A percentile compares a stretch with the other conserved stretches of the same genome.
Evolutionary conservation across 1,139 yeast genomes (phyloP).

Genomic region (Nakaseomyces sp.): DNA sequence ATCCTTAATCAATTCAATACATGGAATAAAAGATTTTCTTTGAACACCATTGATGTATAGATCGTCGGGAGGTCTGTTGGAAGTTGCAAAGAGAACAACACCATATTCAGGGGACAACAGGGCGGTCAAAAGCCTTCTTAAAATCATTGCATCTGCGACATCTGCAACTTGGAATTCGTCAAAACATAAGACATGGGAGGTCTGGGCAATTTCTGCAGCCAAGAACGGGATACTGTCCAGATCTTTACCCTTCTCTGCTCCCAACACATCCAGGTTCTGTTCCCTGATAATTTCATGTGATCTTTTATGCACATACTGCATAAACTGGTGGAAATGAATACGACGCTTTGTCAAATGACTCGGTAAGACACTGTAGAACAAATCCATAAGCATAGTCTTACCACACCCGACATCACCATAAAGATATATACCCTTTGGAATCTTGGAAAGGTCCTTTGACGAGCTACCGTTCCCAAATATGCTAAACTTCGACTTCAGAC

Average conservation of each 20-base stretch:
- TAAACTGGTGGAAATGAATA: constrained; percentile 91
- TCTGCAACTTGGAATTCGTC: constrained; percentile 96
- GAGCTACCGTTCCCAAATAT: background rate
- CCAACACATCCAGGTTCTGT: constrained; percentile 22
- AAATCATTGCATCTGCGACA: constrained; percentile 95
- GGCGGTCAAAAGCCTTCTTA: constrained; percentile 62
- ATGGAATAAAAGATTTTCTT: constrained; percentile 82
- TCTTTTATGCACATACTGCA: constrained; percentile 88
- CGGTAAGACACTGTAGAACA: constrained; percentile 80
- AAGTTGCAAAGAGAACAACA: constrained; percentile 80
- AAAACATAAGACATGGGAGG: constrained; percentile 75
- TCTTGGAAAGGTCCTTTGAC: constrained; percentile 12
- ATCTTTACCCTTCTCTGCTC: constrained; percentile 42
- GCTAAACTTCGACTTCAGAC: constrained; percentile 28
- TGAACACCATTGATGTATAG: constrained; percentile 89
- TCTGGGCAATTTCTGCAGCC: constrained; percentile 74
- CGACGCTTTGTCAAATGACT: constrained; percentile 64
- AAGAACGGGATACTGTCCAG: constrained; percentile 77
- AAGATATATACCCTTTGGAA: constrained; percentile 76
- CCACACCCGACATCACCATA: constrained; percentile 99
- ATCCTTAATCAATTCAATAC: constrained; percentile 68
- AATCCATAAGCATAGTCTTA: constrained; percentile 95
- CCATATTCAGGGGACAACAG: constrained; percentile 65
- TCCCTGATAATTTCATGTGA: constrained; percentile 52
- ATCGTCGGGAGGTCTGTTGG: constrained; percentile 92